phyloP scores from a whole-genome alignment of 2,329 filamentous ascomycete species.

The Fusarium tjaetaba region DNA sequence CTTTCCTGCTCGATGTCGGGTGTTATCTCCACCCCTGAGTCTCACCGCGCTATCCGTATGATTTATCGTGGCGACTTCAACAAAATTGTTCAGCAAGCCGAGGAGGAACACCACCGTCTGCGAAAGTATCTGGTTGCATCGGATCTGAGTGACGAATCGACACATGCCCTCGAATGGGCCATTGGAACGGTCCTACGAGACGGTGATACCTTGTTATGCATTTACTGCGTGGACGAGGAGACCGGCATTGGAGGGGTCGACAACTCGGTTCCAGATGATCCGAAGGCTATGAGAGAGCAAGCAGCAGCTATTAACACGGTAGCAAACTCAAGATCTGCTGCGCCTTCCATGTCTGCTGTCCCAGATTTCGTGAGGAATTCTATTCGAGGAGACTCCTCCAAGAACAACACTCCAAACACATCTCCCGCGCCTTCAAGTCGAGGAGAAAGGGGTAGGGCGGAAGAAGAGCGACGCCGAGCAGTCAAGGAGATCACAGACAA shows the following conservation, averaged over 20 bases:
- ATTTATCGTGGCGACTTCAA: conserved; percentile 89
- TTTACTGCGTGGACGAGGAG: conserved; percentile 95
- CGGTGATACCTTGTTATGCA: conserved; percentile 91
- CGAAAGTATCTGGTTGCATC: conserved; percentile 96
- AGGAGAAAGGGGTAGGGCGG: conserved; percentile 67
- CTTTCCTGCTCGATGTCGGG: conserved; percentile 83
- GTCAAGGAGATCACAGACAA: conserved; percentile 86
- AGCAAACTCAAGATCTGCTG: conserved; percentile 52
- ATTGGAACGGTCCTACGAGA: conserved; percentile 94
- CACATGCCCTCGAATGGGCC: conserved; percentile 96
- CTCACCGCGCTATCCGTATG: conserved; percentile 85
- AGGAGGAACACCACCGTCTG: conserved; percentile 80
- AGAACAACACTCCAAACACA: conserved; percentile 49
- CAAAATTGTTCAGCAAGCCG: conserved; percentile 78
- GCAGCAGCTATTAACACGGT: conserved; percentile 76
- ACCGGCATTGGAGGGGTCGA: conserved; percentile 63
- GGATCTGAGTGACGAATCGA: conserved; percentile 92
- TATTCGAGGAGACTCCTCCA: conserved; percentile 47
- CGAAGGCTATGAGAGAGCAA: conserved; percentile 79
- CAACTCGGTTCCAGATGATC: conserved; percentile 74
- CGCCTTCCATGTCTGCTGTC: conserved; percentile 47
- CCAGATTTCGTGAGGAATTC: conserved; percentile 48
- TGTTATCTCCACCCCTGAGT: conserved; percentile 78
- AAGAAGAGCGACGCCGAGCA: conserved; percentile 82
- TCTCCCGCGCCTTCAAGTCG: conserved; percentile 60